Percentiles rank a stretch among this genome's conserved stretches.
phyloP scores from a whole-genome alignment of 331 rosid species.

The Spiraea crenata region DNA sequence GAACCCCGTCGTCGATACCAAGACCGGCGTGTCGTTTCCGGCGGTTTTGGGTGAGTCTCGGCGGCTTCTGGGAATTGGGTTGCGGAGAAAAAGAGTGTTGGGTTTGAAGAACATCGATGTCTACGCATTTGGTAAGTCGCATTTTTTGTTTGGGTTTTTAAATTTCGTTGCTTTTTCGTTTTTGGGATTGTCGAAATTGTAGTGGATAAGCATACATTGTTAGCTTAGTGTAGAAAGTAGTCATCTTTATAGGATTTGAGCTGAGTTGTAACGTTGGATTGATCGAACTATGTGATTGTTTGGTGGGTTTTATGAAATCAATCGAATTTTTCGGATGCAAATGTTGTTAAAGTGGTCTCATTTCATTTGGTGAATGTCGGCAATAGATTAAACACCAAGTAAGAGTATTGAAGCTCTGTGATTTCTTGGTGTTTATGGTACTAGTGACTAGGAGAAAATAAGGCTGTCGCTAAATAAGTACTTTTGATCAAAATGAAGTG shows the following conservation, averaged over 20 bases:
- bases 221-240: background rate
- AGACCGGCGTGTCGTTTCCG: conserved; percentile 67
- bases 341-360: background rate
- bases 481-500: background rate
- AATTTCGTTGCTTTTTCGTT: background rate
- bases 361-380: background rate
- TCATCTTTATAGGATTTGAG: background rate
- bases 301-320: background rate
- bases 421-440: background rate
- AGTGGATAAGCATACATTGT: background rate
- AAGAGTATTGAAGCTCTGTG: background rate
- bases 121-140: conserved; percentile 69
- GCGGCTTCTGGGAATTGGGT: conserved; percentile 76
- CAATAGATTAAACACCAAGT: background rate
- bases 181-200: background rate
- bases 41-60: conserved; percentile 58
- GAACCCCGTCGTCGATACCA: conserved; percentile 47
- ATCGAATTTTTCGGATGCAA: background rate
- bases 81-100: conserved; percentile 64
- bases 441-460: background rate
- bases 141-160: background rate
- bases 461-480: background rate
- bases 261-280: background rate
- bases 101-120: conserved; percentile 89
- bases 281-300: background rate